Evolutionary conservation across 495 filamentous ascomycete genomes (phyloP).

Genomic region (Annulohypoxylon stygium): DNA sequence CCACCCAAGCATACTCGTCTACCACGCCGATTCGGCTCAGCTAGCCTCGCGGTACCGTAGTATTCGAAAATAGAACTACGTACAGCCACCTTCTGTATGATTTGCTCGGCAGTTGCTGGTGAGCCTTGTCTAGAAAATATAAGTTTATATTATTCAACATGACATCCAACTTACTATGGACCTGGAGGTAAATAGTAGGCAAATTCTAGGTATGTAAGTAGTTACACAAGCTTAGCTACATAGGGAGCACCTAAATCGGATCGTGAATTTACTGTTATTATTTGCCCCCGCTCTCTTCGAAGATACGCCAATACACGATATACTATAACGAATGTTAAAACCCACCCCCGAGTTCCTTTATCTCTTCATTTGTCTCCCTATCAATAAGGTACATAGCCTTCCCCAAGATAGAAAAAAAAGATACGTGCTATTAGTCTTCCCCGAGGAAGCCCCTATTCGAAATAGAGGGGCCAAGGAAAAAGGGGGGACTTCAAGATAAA

Average conservation of each 20-base stretch:
- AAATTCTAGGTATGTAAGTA: no score
- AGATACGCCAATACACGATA: conserved; percentile 13
- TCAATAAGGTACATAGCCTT: conserved; percentile 15
- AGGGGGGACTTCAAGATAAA: not conserved
- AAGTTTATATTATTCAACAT: not conserved
- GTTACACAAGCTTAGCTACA: not conserved
- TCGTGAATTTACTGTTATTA: conserved; percentile 2
- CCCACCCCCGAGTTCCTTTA: conserved; percentile 22
- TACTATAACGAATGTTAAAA: conserved; percentile 24
- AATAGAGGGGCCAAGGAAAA: not conserved
- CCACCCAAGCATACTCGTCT: not conserved
- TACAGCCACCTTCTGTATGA: not conserved
- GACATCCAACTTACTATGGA: not conserved
- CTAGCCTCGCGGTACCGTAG: not conserved
- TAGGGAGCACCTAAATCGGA: not conserved
- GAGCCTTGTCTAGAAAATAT: not conserved
- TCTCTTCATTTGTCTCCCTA: conserved; percentile 14
- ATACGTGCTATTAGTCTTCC: conserved; percentile 31
- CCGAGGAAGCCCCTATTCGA: not conserved
- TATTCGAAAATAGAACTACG: not conserved
- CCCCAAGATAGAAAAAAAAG: conserved; percentile 7
- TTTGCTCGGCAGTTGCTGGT: not conserved
- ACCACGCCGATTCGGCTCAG: not conserved
- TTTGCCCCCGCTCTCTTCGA: not conserved
- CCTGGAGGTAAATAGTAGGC: no score